Percentiles rank a stretch among this genome's conserved stretches.
These are phyloP conservation scores for Straminergon stramineum DNA, from an alignment of 225 moss, liverwort and hornwort species.

Conservation along the genomic window DNA sequence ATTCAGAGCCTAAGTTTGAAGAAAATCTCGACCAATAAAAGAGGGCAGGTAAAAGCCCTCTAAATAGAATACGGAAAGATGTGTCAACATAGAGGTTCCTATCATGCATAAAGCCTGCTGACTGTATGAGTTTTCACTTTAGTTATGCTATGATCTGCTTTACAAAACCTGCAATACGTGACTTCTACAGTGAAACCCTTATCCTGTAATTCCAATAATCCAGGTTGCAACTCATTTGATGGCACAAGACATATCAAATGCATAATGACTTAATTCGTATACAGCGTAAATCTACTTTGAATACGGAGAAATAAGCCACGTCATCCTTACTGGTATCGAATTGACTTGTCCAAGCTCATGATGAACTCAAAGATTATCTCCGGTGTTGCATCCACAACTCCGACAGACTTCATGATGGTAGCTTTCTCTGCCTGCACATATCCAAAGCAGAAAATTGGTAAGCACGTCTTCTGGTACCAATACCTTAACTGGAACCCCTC, in stretches of 20 bases:
- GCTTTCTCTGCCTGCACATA: slow-evolving; percentile 50
- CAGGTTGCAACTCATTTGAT: not conserved
- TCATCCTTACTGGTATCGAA: slow-evolving; percentile 53
- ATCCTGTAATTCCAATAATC: not conserved
- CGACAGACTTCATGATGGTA: slow-evolving; percentile 69
- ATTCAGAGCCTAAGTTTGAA: not conserved
- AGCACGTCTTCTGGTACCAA: not conserved
- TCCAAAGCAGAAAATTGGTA: not conserved
- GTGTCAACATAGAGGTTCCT: not conserved
- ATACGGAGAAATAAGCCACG: not conserved
- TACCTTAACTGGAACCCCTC: not conserved
- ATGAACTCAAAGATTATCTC: slow-evolving; percentile 56
- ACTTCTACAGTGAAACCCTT: not conserved
- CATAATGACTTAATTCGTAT: not conserved
- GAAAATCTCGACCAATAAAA: not conserved
- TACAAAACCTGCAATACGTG: not conserved
- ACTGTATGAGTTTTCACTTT: not conserved
- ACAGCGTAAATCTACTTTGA: not conserved
- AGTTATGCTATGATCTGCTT: not conserved
- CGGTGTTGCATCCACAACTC: slow-evolving; percentile 55
- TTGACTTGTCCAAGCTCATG: slow-evolving; percentile 65
- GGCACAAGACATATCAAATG: not conserved
- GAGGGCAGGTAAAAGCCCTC: not conserved
- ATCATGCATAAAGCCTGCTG: not conserved
- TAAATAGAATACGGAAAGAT: not conserved